phyloP scores from a whole-genome alignment of 306 rosid genomes.

The Mimosa pudica region DNA sequence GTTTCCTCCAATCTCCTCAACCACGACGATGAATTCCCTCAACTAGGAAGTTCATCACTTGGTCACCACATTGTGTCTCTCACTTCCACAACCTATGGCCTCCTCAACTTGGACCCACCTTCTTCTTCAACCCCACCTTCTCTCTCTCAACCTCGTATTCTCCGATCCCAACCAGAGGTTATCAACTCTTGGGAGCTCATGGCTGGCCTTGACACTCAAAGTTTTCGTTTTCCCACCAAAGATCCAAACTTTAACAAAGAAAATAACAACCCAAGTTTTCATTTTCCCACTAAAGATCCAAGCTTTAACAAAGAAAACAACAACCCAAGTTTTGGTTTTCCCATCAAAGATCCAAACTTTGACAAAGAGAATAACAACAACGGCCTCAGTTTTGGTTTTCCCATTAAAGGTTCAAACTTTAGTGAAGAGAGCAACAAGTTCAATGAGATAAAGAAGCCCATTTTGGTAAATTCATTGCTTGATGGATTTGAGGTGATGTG shows the following conservation, averaged over 20 bases:
- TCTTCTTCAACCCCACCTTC: conserved; percentile 51
- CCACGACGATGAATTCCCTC: conserved; percentile 72
- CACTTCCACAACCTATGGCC: conserved; percentile 95
- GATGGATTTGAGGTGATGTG: conserved; percentile 56
- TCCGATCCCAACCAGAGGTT: conserved; percentile 56
- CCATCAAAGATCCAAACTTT: conserved; percentile 2
- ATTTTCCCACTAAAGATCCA: too few species aligned
- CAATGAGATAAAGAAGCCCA: conserved; percentile 31
- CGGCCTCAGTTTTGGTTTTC: too few species aligned
- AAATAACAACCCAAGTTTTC: conserved; percentile 43
- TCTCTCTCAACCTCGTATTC: conserved; percentile 39
- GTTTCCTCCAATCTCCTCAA: conserved; percentile 79
- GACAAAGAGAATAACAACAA: too few species aligned
- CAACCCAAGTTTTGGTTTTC: conserved; percentile 33
- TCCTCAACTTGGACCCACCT: conserved; percentile 75
- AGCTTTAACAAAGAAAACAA: conserved; percentile 55
- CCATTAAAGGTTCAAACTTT: too few species aligned
- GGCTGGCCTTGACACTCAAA: conserved; percentile 87
- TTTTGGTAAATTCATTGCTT: background rate
- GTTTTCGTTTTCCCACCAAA: conserved; percentile 46
- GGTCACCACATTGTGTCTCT: conserved; percentile 93
- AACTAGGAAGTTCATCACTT: conserved; percentile 67
- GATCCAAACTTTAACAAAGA: conserved; percentile 46
- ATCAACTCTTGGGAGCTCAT: conserved; percentile 96
- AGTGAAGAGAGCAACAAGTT: conserved; percentile 57